Conservation (phyloP, 306 rosid genomes). For the Cicer chorassanicum region DNA sequence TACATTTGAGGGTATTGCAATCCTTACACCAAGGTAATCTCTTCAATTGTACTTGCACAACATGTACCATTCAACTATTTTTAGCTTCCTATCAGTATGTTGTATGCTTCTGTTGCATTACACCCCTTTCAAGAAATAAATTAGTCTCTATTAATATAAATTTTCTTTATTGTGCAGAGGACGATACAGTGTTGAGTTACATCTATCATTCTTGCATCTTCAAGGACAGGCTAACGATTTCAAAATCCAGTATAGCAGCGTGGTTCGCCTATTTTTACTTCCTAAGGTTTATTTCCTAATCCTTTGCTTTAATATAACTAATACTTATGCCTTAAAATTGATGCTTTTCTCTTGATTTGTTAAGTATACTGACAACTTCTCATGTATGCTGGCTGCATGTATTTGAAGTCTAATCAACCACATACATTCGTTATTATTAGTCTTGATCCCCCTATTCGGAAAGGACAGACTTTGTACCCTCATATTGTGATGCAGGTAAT, state of each 20-base stretch:
- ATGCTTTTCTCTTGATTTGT: slow-evolving; percentile 28
- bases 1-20: slow-evolving; percentile 97
- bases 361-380: slow-evolving; percentile 36
- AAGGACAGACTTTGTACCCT: slow-evolving; percentile 96
- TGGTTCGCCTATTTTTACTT: slow-evolving; percentile 91
- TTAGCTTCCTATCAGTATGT: slow-evolving; percentile 22
- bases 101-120: slow-evolving; percentile 1
- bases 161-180: slow-evolving; percentile 67
- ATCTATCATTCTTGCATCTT: slow-evolving; percentile 86
- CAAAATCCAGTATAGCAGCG: slow-evolving; percentile 97
- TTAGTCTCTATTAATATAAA: slow-evolving; percentile 37
- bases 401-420: slow-evolving; percentile 92
- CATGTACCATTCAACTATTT: slow-evolving; percentile 19
- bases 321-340: slow-evolving; percentile 30
- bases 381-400: slow-evolving; percentile 39
- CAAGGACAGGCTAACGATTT: slow-evolving; percentile 99
- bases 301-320: slow-evolving; percentile 26
- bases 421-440: slow-evolving; percentile 88
- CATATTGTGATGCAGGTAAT: slow-evolving; percentile 98
- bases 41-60: slow-evolving; percentile 23
- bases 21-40: slow-evolving; percentile 92
- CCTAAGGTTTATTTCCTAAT: slow-evolving; percentile 76
- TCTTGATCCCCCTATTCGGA: slow-evolving; percentile 98
- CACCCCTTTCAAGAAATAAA: neutral
- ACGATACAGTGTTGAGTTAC: slow-evolving; percentile 94